phyloP scores from a whole-genome alignment of 2,329 filamentous ascomycete species.

The Scytalidium sp. region DNA sequence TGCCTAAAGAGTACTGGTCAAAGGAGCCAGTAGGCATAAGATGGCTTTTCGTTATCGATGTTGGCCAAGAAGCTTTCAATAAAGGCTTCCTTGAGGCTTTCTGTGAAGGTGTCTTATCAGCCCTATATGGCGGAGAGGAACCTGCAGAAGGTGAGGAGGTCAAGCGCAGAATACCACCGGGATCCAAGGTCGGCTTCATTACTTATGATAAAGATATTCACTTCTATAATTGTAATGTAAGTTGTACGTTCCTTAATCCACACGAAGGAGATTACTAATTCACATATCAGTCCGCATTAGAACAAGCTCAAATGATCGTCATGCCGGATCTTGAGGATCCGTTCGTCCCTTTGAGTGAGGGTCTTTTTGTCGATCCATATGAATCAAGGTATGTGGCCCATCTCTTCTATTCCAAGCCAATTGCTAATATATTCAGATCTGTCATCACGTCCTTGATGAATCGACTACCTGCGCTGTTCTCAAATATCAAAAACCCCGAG shows the following conservation, averaged over 20 bases:
- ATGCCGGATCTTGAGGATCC: conserved; percentile 98
- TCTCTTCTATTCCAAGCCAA: not conserved
- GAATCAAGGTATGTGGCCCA: conserved; percentile 65
- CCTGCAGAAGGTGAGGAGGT: conserved; percentile 44
- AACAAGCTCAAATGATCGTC: conserved; percentile 95
- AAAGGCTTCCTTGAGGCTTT: conserved; percentile 88
- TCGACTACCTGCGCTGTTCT: conserved; percentile 81
- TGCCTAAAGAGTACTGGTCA: conserved; percentile 98
- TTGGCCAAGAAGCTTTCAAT: conserved; percentile 86
- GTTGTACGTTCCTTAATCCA: conserved; percentile 29
- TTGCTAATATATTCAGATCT: conserved; percentile 37
- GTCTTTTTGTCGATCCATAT: conserved; percentile 90
- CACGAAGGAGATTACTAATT: conserved; percentile 8
- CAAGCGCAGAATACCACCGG: conserved; percentile 64
- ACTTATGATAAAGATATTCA: conserved; percentile 97
- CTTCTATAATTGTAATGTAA: conserved; percentile 90
- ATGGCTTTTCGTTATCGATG: conserved; percentile 90
- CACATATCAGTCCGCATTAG: conserved; percentile 58
- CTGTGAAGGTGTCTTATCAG: conserved; percentile 81
- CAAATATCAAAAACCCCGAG: conserved; percentile 84
- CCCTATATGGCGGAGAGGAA: conserved; percentile 72
- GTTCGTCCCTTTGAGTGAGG: conserved; percentile 87
- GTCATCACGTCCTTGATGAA: conserved; percentile 87
- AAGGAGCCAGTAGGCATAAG: conserved; percentile 85
- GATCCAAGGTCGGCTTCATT: conserved; percentile 88